Base-by-base conservation (phyloP, 768 basidiomycete species). In the Amanita phalloides region DNA sequence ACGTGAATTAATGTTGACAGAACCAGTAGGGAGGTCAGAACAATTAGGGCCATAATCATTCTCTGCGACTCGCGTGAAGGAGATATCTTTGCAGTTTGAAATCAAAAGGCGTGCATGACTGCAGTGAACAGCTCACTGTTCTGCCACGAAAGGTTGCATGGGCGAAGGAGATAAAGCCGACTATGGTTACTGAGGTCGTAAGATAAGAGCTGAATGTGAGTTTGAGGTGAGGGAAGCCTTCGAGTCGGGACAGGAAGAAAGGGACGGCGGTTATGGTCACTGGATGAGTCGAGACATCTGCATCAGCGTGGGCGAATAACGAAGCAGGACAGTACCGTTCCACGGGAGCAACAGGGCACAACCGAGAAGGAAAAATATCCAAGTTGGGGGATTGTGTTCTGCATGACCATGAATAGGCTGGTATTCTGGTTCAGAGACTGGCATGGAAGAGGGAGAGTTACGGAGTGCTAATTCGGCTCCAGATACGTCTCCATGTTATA, bases 231-330 rank as follows among this genome's bases (percentile, higher is more conserved):
- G 79, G 63, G 2, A 88, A 85, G 17, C 72, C 75, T 8, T 68
- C 73, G 35, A 95, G 65, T 51, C 88, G 74, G 0, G 86, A 79
- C 30, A 85, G 63, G 63, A 95, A 90, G 63, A 84, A 90, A 0
- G 91, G 82, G 44, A 82, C 82, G 0, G 86, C 90, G 30, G 89
- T 95, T 23, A 96, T 92, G 61, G 93, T 70, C 1, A 83, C 92
- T 95, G 53, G 20, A 14, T 5, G n/a, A 43, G 3, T 35, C 17
- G 48, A 9, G 47, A 25, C 32, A 21, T 11, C 10, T 21, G 45
- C 32, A 21, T 11, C 10, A 25, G 45, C 43, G 36, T 13, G 13
- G 44, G 26, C 43, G 33, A 8, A 17, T 32, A 9, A 8, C 59
- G 25, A 52, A 13, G 62, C 10, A 25, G 35, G 20, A 76, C 11